Evolutionary conservation across 805 yeast species (phyloP).

Genomic region (Candida michaelii): DNA sequence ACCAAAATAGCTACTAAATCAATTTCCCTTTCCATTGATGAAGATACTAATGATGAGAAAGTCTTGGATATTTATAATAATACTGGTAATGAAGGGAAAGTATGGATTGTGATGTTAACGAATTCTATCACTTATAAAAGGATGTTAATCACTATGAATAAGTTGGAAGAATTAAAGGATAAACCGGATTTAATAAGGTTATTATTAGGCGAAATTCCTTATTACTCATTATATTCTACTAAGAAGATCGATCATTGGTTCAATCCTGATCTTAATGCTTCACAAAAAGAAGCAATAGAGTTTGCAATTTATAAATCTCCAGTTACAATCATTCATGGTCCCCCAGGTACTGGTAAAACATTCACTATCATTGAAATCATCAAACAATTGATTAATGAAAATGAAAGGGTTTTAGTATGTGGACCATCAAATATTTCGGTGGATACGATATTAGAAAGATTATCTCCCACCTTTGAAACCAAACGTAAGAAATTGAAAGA

Average conservation of each 20-base stretch:
- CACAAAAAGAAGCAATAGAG: slow-evolving; percentile 72
- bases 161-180: slow-evolving; percentile 51
- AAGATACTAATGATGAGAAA: slow-evolving; percentile 49
- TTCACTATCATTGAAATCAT: slow-evolving; percentile 81
- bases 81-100: slow-evolving; percentile 39
- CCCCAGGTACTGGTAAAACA: slow-evolving; percentile 84
- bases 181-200: slow-evolving; percentile 37
- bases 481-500: slow-evolving; percentile 27
- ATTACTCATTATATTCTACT: slow-evolving; percentile 10
- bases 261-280: slow-evolving; percentile 53
- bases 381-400: slow-evolving; percentile 55
- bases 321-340: slow-evolving; percentile 68
- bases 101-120: slow-evolving; percentile 68
- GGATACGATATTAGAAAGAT: slow-evolving; percentile 83
- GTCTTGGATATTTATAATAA: slow-evolving; percentile 47
- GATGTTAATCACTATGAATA: slow-evolving; percentile 76
- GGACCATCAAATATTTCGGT: slow-evolving; percentile 94
- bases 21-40: slow-evolving; percentile 62
- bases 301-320: slow-evolving; percentile 60
- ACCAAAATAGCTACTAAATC: slow-evolving; percentile 48
- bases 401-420: slow-evolving; percentile 71
- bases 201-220: slow-evolving; percentile 46
- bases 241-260: slow-evolving; percentile 17
- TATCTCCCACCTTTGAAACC: slow-evolving; percentile 37
- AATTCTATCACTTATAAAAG: slow-evolving; percentile 73